phyloP scores from a whole-genome alignment of 257 asterid genomes.

The Thymus quinquecostatus region DNA sequence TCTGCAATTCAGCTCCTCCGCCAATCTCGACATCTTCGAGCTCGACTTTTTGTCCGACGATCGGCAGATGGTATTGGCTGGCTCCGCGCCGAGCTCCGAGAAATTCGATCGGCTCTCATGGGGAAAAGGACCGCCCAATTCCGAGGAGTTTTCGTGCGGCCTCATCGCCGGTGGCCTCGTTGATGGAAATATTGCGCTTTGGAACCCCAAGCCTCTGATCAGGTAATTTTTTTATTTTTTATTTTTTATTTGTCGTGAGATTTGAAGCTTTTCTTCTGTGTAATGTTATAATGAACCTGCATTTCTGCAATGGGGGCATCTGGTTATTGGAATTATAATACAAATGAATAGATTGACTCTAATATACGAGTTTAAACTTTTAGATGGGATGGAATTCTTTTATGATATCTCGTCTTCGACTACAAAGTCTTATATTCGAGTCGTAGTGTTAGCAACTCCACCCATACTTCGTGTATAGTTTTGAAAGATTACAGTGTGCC shows the following conservation, averaged over 20 bases:
- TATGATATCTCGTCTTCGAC: too few relatives aligned
- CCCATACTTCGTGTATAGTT: too few relatives aligned
- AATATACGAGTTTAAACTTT: too few relatives aligned
- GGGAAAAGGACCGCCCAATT: conserved; percentile 63
- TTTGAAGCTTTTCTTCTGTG: background rate
- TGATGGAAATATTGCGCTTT: conserved; percentile 89
- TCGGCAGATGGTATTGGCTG: conserved; percentile 62
- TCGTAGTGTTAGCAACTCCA: too few relatives aligned
- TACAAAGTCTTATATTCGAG: too few relatives aligned
- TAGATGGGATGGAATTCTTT: too few relatives aligned
- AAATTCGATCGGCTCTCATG: conserved; percentile 85
- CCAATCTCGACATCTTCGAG: conserved; percentile 88
- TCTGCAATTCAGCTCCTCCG: conserved; percentile 92
- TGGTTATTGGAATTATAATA: background rate
- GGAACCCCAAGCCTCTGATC: conserved; percentile 92
- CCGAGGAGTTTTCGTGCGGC: conserved; percentile 81
- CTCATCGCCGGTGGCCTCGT: conserved; percentile 95
- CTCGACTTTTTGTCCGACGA: conserved; percentile 86
- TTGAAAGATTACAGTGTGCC: too few relatives aligned
- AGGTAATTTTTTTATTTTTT: conserved; percentile 42
- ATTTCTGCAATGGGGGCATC: background rate
- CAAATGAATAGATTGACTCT: too few relatives aligned
- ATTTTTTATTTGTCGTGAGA: background rate
- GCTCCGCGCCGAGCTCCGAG: conserved; percentile 76
- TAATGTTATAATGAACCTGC: background rate